These are phyloP conservation scores for Podospora appendiculata DNA, from an alignment of 495 filamentous ascomycete species.

Conservation along the genomic window DNA sequence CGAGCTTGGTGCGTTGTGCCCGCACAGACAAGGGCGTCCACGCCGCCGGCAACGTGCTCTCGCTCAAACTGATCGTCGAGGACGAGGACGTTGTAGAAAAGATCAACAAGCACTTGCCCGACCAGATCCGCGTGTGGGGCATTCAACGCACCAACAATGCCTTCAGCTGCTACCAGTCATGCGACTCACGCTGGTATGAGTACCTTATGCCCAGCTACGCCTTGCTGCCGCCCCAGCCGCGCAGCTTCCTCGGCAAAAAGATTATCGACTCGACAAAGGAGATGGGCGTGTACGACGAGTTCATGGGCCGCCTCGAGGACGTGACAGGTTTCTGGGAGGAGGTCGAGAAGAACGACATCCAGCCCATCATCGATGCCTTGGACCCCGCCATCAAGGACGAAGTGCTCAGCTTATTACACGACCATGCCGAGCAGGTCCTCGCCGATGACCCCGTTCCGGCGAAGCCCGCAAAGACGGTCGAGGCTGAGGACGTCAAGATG, in stretches of 20 bases:
- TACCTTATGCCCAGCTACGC: constrained; percentile 89
- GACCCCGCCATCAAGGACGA: constrained; percentile 34
- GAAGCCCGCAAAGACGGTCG: constrained; percentile 2
- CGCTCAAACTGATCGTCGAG: constrained; percentile 90
- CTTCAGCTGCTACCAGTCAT: constrained; percentile 88
- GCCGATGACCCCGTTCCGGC: constrained; percentile 7
- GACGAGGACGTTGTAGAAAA: constrained; percentile 78
- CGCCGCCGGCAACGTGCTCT: constrained; percentile 92
- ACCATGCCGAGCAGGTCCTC: constrained; percentile 22
- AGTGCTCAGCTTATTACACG: constrained; percentile 33
- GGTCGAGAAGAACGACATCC: constrained; percentile 65
- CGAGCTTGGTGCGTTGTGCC: constrained; percentile 85
- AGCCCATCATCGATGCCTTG: constrained; percentile 56
- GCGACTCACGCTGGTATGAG: constrained; percentile 92
- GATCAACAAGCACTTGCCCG: constrained; percentile 77
- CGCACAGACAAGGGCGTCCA: constrained; percentile 97
- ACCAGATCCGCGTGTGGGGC: constrained; percentile 92
- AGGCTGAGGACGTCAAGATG: constrained; percentile 7
- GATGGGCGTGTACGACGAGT: constrained; percentile 59
- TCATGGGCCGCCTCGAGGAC: constrained; percentile 62
- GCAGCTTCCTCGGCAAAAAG: constrained; percentile 73
- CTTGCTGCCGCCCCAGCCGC: constrained; percentile 85
- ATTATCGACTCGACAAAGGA: constrained; percentile 65
- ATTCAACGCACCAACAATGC: constrained; percentile 73
- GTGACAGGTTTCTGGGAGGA: constrained; percentile 73